These are phyloP conservation scores for Psophocarpus tetragonolobus DNA, from an alignment of 306 rosid genomes.

Conservation along the genomic window DNA sequence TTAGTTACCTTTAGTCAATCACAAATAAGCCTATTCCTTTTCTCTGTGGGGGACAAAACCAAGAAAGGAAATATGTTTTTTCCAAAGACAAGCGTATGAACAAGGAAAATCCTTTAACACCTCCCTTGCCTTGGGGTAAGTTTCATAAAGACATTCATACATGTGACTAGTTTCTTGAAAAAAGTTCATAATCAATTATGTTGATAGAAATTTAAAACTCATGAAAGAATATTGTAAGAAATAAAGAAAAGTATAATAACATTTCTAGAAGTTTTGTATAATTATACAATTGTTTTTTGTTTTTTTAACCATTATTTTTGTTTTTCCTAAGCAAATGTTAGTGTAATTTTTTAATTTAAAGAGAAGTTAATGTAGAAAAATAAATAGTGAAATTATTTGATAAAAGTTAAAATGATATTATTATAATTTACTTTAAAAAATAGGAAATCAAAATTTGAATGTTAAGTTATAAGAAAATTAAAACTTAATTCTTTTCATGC, in stretches of 20 bases:
- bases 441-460: neutral
- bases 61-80: neutral
- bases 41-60: neutral
- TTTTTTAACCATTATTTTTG: too few relatives aligned
- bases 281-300: too few relatives aligned
- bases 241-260: too few relatives aligned
- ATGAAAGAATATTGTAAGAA: neutral
- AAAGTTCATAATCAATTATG: neutral
- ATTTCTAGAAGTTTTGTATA: too few relatives aligned
- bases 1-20: too few relatives aligned
- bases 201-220: neutral
- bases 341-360: too few relatives aligned
- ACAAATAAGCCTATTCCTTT: neutral
- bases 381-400: too few relatives aligned
- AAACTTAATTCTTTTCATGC: neutral
- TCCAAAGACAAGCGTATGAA: neutral
- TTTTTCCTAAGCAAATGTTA: too few relatives aligned
- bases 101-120: neutral
- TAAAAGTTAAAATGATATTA: too few relatives aligned
- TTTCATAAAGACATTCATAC: neutral
- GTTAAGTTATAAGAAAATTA: neutral
- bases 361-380: too few relatives aligned
- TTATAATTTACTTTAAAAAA: too few relatives aligned
- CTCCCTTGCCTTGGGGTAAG: neutral
- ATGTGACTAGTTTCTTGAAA: neutral